Base-by-base conservation (phyloP, 1,284 basidiomycete species). In the Sanguinoderma infundibulare region DNA sequence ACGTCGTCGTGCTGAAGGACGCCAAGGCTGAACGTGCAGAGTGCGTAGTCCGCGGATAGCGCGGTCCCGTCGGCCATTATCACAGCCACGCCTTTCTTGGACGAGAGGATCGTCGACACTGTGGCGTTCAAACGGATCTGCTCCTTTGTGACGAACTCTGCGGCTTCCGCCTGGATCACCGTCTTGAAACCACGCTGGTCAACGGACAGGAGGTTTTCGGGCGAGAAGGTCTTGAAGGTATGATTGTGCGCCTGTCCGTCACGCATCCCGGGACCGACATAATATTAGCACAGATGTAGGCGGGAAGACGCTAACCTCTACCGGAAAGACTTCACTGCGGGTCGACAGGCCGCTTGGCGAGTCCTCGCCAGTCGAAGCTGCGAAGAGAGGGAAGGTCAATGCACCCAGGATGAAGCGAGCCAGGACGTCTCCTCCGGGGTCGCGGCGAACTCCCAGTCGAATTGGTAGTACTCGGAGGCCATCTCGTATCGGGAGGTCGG, bases 1-100 rank as follows among this genome's bases (percentile, higher is more conserved):
- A 90, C 82, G 63, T 88, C 87, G 46, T 81, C 76, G 59, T 87
- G 76, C 73, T 91, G 89, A 47, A 91, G 74, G 1, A 87, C 85
- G 0, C 86, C 85, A 2, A 87, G 69, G 57, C 84, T 87, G 72
- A 90, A 89, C 0, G 88, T 90, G 63, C 83, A 84, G 20, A 90
- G 69, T 1, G 81, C 86, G 65, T 86, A 85, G 35, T 86, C 81
- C 2, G 81, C 85, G 1, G 70, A 73, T 22, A 88, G 49, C 0
- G 51, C 74, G 22, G 73, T 72, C 0, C 85, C 84, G 58, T 82
- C 76, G 0, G 73, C 70, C 30, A 87, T 75, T 2, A 53, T 44
- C 20, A 73, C 70, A 0, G 73, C 75, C 15, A 87, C 84, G 8
- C 74, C 70, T n/a, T 69, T 57, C 5, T 77, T 74, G 14, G 71